A percentile compares a stretch with the other conserved stretches of the same genome.
These are phyloP conservation scores for Trypethelium eluteriae DNA, from an alignment of 495 filamentous ascomycete species.

Conservation along the genomic window DNA sequence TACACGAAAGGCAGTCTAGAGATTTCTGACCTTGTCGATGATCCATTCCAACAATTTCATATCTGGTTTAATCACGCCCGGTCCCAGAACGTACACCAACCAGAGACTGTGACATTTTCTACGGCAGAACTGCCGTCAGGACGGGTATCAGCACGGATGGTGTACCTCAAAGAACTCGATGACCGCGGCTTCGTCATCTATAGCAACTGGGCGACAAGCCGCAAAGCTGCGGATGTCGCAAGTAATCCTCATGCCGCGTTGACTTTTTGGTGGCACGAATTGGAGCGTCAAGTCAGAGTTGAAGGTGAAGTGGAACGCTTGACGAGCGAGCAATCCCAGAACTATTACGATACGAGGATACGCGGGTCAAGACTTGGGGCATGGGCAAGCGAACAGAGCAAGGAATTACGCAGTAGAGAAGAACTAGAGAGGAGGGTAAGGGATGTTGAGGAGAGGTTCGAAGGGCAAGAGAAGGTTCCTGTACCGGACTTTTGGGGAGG, in stretches of 20 bases:
- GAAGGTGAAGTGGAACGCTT: constrained; percentile 68
- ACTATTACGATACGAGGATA: constrained; percentile 77
- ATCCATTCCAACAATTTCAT: constrained; percentile 75
- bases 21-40: constrained; percentile 44
- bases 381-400: constrained; percentile 87
- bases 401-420: constrained; percentile 56
- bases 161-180: constrained; percentile 81
- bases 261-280: constrained; percentile 66
- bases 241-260: constrained; percentile 61
- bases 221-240: constrained; percentile 58
- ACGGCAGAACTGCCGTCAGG: constrained; percentile 83
- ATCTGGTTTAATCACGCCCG: constrained; percentile 73
- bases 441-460: constrained; percentile 65
- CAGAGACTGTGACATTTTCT: constrained; percentile 68
- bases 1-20: constrained; percentile 52
- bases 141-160: constrained; percentile 70
- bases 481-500: constrained; percentile 95
- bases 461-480: constrained; percentile 67
- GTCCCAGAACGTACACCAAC: constrained; percentile 53
- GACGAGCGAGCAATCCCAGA: constrained; percentile 64
- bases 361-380: constrained; percentile 78
- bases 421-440: constrained; percentile 60
- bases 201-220: constrained; percentile 76
- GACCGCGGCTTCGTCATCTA: constrained; percentile 80
- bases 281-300: constrained; percentile 80